These are phyloP conservation scores for Trichocladium antarcticum DNA, from an alignment of 495 filamentous ascomycete genomes.

Conservation along the genomic window DNA sequence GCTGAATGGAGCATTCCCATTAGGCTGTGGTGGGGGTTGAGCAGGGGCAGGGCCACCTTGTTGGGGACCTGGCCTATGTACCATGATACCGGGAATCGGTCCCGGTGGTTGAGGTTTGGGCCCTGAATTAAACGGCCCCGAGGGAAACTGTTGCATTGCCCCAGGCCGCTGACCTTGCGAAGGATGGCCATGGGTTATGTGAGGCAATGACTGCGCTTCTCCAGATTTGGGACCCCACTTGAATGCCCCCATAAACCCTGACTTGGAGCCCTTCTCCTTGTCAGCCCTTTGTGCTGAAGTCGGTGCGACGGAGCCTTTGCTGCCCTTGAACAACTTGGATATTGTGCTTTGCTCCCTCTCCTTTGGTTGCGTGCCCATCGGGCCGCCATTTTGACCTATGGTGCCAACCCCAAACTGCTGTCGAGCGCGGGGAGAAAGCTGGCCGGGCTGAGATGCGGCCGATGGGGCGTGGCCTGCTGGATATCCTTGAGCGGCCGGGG, in stretches of 20 bases:
- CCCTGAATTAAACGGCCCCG: not conserved
- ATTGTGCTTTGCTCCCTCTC: slow-evolving; percentile 26
- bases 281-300: slow-evolving; percentile 9
- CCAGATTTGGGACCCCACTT: slow-evolving; percentile 13
- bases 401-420: slow-evolving; percentile 7
- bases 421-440: not conserved
- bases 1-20: not conserved
- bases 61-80: not conserved
- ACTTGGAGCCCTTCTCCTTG: slow-evolving; percentile 21
- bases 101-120: slow-evolving; percentile 1
- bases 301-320: slow-evolving; percentile 4
- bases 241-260: slow-evolving; percentile 26
- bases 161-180: not conserved
- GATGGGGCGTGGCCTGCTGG: not conserved
- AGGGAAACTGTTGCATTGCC: not conserved
- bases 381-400: slow-evolving; percentile 5
- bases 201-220: slow-evolving; percentile 4
- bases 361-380: slow-evolving; percentile 6
- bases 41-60: not conserved
- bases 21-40: not conserved
- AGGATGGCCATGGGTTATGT: slow-evolving; percentile 9
- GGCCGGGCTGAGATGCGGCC: not conserved
- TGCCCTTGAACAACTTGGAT: slow-evolving; percentile 25
- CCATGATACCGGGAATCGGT: not conserved
- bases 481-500: not conserved